Base-by-base conservation (phyloP, 805 yeast species). In the Wickerhamomyces tratensis region DNA sequence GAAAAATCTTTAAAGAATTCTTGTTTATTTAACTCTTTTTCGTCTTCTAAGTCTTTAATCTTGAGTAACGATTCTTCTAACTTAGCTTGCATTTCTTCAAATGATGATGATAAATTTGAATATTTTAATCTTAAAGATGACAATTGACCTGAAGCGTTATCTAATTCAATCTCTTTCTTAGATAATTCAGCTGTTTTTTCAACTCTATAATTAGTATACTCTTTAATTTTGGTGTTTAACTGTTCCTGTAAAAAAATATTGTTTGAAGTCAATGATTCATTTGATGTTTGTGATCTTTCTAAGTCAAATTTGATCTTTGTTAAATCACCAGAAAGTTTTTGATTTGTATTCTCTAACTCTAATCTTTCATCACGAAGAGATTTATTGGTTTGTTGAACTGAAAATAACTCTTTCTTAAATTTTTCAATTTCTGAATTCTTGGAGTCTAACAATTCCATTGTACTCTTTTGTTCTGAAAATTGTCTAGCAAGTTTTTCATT, bases 1-100 rank as follows among this genome's bases (percentile, higher is more conserved):
- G 75, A 57, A 61, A 79, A 71, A 53, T 82, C 88, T 31, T 71
- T 70, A 15, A 71, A 49, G 51, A 76, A 77, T 34, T 70, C 74
- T 33, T 70, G 75, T 48, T 77, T 71, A 35, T 68, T 68, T 2
- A 57, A 44, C 1, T 68, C 57, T 11, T 63, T 48, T 27, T 69
- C 63, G 48, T 71, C 76, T 25, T 68, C 69, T 27, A 80, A 55
- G 5, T 68, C 62, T 48, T 73, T 74, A 26, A 77, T 57, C 42
- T 74, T 66, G 2, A 65, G 49, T 27, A 74, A 55, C 6, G 75
- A 53, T 39, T 65, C 59, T 45, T 79, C 72, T 48, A 71, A 55
- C 39, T 61, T 61, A 7, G 58, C 45, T 1, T 71, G 58, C 5
- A 66, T 49, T 3, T 67, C 67, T 4, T 62, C 57, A 35, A 68